These are phyloP conservation scores for Umbelopsis isabellina DNA, from an alignment of 192 early-diverging fungal genomes.

Conservation along the genomic window DNA sequence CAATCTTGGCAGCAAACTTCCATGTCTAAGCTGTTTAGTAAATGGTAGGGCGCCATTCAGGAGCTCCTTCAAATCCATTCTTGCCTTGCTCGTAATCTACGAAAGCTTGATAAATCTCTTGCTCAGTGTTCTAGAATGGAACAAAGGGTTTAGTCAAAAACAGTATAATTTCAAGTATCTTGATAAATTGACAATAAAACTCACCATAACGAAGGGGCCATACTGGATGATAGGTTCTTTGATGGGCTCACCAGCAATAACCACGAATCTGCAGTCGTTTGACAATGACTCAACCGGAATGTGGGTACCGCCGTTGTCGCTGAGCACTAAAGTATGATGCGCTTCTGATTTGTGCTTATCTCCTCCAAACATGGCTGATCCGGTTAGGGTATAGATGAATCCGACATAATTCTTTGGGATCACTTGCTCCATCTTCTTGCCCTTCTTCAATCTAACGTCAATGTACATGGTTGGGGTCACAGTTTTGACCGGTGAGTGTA, in stretches of 20 bases:
- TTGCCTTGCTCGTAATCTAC: constrained; percentile 60
- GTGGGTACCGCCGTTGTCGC: constrained; percentile 36
- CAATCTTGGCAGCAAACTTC: background rate
- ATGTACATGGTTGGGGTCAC: constrained; percentile 81
- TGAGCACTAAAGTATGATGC: constrained; percentile 52
- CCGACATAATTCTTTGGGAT: constrained; percentile 60
- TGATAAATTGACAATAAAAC: constrained; percentile 16
- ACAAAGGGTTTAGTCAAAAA: background rate
- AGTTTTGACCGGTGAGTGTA: constrained; percentile 71
- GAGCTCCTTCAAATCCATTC: constrained; percentile 75
- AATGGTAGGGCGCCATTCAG: constrained; percentile 53
- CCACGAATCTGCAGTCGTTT: constrained; percentile 35
- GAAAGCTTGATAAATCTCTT: constrained; percentile 53
- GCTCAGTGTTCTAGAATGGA: constrained; percentile 38
- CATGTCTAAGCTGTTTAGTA: background rate
- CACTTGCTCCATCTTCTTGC: constrained; percentile 54
- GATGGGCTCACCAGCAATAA: constrained; percentile 42
- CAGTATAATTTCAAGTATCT: background rate
- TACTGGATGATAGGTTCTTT: constrained; percentile 64
- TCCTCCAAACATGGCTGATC: constrained; percentile 56
- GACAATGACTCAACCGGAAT: constrained; percentile 44
- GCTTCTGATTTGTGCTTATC: constrained; percentile 34
- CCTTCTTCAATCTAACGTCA: constrained; percentile 68
- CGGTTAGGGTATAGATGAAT: constrained; percentile 67
- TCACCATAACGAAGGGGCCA: constrained; percentile 67